Percentiles rank a stretch among this genome's conserved stretches.
These are phyloP conservation scores for Microbotryomycetes sp. DNA, from an alignment of 1,284 basidiomycete genomes.

Conservation along the genomic window DNA sequence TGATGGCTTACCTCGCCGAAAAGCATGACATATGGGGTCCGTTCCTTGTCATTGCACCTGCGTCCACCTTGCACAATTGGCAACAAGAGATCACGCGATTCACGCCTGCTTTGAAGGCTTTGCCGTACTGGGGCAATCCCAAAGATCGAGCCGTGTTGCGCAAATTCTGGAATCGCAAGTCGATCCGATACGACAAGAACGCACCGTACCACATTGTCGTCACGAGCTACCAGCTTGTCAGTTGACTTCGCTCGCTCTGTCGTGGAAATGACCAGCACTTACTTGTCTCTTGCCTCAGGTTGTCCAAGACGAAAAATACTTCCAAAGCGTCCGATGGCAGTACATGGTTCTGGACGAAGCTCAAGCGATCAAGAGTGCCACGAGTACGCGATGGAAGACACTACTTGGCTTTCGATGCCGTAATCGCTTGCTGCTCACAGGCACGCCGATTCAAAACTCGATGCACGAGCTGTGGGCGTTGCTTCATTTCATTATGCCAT, in stretches of 20 bases:
- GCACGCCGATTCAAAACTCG: slow-evolving; percentile 98
- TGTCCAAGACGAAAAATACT: slow-evolving; percentile 96
- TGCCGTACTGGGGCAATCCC: slow-evolving; percentile 98
- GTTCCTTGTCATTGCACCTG: slow-evolving; percentile 97
- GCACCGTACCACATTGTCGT: slow-evolving; percentile 96
- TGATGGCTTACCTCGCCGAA: slow-evolving; percentile 94
- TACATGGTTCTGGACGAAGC: slow-evolving; percentile 99
- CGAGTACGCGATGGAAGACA: slow-evolving; percentile 97
- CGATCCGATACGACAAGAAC: slow-evolving; percentile 89
- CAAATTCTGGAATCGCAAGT: slow-evolving; percentile 98
- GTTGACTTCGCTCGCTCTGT: slow-evolving; percentile 35
- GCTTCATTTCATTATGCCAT: slow-evolving; percentile 99
- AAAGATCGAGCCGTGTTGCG: slow-evolving; percentile 91
- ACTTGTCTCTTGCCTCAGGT: slow-evolving; percentile 53
- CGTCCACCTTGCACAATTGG: slow-evolving; percentile 98
- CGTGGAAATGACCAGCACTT: not conserved
- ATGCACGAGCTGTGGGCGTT: slow-evolving; percentile 99
- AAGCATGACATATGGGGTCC: slow-evolving; percentile 99
- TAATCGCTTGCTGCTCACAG: slow-evolving; percentile 89
- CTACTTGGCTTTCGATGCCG: slow-evolving; percentile 92
- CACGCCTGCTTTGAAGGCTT: slow-evolving; percentile 84
- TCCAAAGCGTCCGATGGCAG: slow-evolving; percentile 97
- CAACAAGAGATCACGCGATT: slow-evolving; percentile 97
- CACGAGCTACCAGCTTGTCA: slow-evolving; percentile 90
- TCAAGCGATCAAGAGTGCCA: slow-evolving; percentile 98